Evolutionary conservation across 2,329 filamentous ascomycete genomes (phyloP).

Genomic region (Teratosphaeria gauchensis): DNA sequence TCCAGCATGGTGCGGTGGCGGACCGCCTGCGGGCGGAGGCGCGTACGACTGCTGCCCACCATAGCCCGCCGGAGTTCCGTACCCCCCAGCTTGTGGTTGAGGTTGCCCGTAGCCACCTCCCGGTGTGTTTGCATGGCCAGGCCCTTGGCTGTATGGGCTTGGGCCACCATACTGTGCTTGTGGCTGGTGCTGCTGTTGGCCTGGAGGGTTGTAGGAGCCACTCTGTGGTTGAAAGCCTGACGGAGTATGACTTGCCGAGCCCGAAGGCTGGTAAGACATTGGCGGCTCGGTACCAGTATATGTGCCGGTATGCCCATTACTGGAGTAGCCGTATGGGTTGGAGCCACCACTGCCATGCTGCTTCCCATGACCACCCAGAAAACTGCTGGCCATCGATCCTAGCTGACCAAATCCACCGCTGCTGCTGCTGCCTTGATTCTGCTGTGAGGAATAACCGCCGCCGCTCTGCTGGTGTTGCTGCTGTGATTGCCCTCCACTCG

Average conservation of each 20-base stretch:
- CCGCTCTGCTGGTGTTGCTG: slow-evolving; percentile 6
- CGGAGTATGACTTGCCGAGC: slow-evolving; percentile 7
- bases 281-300: slow-evolving; percentile 29
- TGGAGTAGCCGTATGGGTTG: slow-evolving; percentile 29
- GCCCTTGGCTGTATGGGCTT: slow-evolving; percentile 5
- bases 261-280: slow-evolving; percentile 23
- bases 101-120: neutral
- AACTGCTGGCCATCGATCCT: slow-evolving; percentile 19
- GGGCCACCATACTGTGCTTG: neutral
- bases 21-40: neutral
- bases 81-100: neutral
- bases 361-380: slow-evolving; percentile 23
- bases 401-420: slow-evolving; percentile 15
- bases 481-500: neutral
- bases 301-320: slow-evolving; percentile 21
- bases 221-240: slow-evolving; percentile 9
- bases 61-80: slow-evolving; percentile 12
- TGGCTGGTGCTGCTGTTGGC: slow-evolving; percentile 8
- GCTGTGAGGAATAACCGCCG: slow-evolving; percentile 1
- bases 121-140: neutral
- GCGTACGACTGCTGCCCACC: slow-evolving; percentile 3
- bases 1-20: neutral
- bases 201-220: slow-evolving; percentile 13
- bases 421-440: slow-evolving; percentile 6
- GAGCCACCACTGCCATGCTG: slow-evolving; percentile 14